A percentile compares a stretch with the other conserved stretches of the same genome.
phyloP scores from a whole-genome alignment of 257 asterid genomes.

The Misopates orontium region DNA sequence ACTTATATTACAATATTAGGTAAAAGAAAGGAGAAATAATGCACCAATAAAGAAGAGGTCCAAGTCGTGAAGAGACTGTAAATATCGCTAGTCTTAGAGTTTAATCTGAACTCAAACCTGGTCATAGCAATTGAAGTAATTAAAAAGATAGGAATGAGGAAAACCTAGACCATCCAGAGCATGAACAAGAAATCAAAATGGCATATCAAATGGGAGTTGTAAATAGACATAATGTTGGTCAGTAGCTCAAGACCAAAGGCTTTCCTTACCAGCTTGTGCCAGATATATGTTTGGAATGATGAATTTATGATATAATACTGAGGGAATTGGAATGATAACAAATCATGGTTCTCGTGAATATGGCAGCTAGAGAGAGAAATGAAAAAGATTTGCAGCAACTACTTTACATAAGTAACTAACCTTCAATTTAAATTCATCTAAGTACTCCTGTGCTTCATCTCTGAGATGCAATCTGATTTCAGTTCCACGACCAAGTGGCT shows the following conservation, averaged over 20 bases:
- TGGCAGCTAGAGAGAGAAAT: neutral
- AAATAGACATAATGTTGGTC: no score
- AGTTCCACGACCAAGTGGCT: conserved; percentile 95
- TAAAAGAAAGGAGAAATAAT: neutral
- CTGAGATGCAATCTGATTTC: conserved; percentile 88
- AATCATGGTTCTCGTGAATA: neutral
- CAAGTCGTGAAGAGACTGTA: neutral
- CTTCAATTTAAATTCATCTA: conserved; percentile 81
- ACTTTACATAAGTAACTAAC: conserved; percentile 35
- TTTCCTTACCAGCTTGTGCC: no score
- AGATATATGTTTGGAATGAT: no score
- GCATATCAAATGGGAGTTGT: no score
- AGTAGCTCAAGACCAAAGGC: no score
- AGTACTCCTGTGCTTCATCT: conserved; percentile 90
- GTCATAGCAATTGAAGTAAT: no score
- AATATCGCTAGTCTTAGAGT: no score
- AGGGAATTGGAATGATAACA: neutral
- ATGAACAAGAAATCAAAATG: no score
- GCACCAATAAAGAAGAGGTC: neutral
- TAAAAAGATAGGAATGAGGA: no score
- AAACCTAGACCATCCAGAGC: no score
- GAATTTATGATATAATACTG: no score
- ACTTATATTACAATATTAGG: neutral
- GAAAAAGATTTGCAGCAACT: conserved; percentile 1
- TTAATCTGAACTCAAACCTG: no score